These are phyloP conservation scores for Eimeria necatrix DNA, from an alignment of 169 alveolate species.

Conservation along the genomic window DNA sequence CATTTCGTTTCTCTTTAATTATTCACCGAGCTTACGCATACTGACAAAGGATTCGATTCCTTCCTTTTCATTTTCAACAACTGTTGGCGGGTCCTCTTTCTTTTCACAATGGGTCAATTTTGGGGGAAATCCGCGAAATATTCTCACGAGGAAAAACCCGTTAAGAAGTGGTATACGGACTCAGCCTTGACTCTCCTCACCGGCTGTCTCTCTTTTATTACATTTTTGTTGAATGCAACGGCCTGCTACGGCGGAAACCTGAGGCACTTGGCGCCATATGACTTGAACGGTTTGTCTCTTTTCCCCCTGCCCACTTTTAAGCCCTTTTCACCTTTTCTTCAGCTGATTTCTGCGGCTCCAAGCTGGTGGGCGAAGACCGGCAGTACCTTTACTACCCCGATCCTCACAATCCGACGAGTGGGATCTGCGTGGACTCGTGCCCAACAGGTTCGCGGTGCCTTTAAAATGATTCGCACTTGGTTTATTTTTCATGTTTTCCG, in stretches of 20 bases:
- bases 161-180: slow-evolving; percentile 48
- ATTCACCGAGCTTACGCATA: too few species aligned
- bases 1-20: not conserved
- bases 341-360: slow-evolving; percentile 72
- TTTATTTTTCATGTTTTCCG: not conserved
- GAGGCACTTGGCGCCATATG: slow-evolving; percentile 67
- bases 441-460: slow-evolving; percentile 27
- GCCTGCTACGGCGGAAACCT: slow-evolving; percentile 58
- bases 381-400: slow-evolving; percentile 63
- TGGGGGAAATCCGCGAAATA: not conserved
- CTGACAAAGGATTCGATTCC: not conserved
- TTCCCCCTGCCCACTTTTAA: not conserved
- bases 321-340: not conserved
- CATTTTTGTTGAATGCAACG: slow-evolving; percentile 42
- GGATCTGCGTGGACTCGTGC: slow-evolving; percentile 64
- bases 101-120: slow-evolving; percentile 16
- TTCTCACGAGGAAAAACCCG: not conserved
- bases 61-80: not conserved
- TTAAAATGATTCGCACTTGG: too few species aligned
- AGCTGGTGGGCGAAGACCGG: slow-evolving; percentile 52
- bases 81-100: not conserved
- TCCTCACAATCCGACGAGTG: slow-evolving; percentile 28
- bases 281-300: slow-evolving; percentile 59
- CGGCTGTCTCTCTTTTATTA: slow-evolving; percentile 9
- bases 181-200: not conserved